phyloP scores from a whole-genome alignment of 441 rosid genomes.

The Bruguiera hainesii region DNA sequence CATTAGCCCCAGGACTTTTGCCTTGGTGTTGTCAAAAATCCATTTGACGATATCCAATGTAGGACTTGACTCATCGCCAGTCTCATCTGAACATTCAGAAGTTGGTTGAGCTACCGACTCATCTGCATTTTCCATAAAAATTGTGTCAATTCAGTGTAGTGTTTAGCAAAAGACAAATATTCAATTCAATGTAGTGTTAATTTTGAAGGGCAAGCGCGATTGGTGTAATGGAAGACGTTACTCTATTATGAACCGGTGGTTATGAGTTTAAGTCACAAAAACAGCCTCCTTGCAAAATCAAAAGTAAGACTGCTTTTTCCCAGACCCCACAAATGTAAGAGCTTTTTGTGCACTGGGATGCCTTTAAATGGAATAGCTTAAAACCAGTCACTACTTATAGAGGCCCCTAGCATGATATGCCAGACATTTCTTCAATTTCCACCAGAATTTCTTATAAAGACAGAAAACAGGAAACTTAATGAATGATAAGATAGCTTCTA shows the following conservation, averaged over 20 bases:
- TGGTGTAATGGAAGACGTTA: too few relatives aligned
- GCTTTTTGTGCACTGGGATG: too few relatives aligned
- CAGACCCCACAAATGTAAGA: too few relatives aligned
- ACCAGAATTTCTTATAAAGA: not conserved
- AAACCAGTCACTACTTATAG: too few relatives aligned
- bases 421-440: not conserved
- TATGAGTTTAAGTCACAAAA: too few relatives aligned
- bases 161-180: not conserved
- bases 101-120: constrained; percentile 24
- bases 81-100: constrained; percentile 34
- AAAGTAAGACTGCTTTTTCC: too few relatives aligned
- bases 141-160: not conserved
- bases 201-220: too few relatives aligned
- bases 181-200: too few relatives aligned
- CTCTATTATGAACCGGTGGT: too few relatives aligned
- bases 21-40: constrained; percentile 57
- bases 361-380: too few relatives aligned
- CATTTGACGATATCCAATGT: constrained; percentile 41
- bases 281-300: too few relatives aligned
- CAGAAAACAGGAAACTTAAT: not conserved
- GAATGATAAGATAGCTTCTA: too few relatives aligned
- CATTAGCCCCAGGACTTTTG: constrained; percentile 43
- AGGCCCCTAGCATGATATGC: not conserved
- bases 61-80: constrained; percentile 26
- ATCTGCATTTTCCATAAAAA: constrained; percentile 29